Base-by-base conservation (phyloP, 169 alveolate genomes). In the Babesia ovata region DNA sequence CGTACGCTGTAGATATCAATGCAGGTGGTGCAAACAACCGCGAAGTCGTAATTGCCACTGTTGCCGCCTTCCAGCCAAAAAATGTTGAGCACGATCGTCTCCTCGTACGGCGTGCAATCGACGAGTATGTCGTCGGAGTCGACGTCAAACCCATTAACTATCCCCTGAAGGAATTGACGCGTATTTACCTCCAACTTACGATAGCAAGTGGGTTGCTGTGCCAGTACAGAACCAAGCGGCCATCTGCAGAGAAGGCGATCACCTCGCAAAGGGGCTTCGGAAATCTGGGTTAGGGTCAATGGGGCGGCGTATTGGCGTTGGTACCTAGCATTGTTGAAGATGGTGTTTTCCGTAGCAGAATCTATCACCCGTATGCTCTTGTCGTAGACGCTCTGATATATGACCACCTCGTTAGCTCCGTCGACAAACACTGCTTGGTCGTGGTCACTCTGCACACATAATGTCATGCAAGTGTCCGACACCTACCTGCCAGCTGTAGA, bases 401-500 rank as follows among this genome's bases (percentile, higher is more conserved):
- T 70, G 33, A 78, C 58, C 58, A 78, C 26, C 0, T 73, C 75
- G 56, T 69, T 78, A 21, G 54, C 61, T 11, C 76, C 62, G 42
- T 78, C 86, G 19, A 78, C 81, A 14, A 78, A 69, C 14, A 78
- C 75, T 24, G 75, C 42, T 49, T 70, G 82, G 69, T 78, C 78
- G 48, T 48, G 74, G 28, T 78, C 86, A 59, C 61, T 78, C 86
- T 78, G 70, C 50, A 44, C 71, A 13, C 52, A 11, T 39, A 2
- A 21, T 26, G 46, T 3, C 24, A 24, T 42, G 65, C 8, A 24
- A 19, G 4, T 3, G 33, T 14, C 16, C 19, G 14, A 0, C 16
- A 22, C 72, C 24, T 28, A 78, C 86, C 81, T 78, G 79, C 86
- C 86, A 78, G 74, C 75, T 78, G 44, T 67, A 78, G 42, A 78